Conservation (phyloP, 352 stramenopile species). For the Phytopythium chamaehyphon region DNA sequence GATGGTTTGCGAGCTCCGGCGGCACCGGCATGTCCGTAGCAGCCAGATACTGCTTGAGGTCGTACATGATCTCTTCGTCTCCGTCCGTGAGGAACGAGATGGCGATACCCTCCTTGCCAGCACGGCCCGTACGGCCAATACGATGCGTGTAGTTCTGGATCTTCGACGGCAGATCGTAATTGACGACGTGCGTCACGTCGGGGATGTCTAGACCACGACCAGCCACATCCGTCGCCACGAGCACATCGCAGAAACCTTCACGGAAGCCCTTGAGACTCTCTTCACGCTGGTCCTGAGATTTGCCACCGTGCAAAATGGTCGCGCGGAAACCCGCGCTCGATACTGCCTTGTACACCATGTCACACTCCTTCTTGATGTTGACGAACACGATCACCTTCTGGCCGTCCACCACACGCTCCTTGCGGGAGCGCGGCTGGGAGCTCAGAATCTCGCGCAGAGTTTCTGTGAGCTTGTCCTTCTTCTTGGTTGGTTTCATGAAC, state of each 20-base stretch:
- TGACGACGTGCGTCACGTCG: slow-evolving; percentile 98
- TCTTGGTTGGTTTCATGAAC: slow-evolving; percentile 92
- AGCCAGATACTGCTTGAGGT: slow-evolving; percentile 96
- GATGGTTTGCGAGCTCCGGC: slow-evolving; percentile 91
- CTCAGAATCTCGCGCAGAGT: slow-evolving; percentile 85
- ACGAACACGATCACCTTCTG: slow-evolving; percentile 99
- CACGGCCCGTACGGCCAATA: slow-evolving; percentile 97
- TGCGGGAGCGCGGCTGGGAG: slow-evolving; percentile 50
- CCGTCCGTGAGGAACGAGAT: slow-evolving; percentile 98
- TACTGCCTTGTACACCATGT: slow-evolving; percentile 93
- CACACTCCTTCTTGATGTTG: slow-evolving; percentile 98
- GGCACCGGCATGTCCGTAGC: slow-evolving; percentile 94
- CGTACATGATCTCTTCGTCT: slow-evolving; percentile 96
- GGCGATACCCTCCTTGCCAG: slow-evolving; percentile 95
- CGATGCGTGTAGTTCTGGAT: slow-evolving; percentile 99
- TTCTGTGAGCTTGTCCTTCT: slow-evolving; percentile 85
- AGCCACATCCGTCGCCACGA: slow-evolving; percentile 94
- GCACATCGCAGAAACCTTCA: slow-evolving; percentile 83
- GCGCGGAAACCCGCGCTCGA: slow-evolving; percentile 87
- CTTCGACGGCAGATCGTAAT: slow-evolving; percentile 97
- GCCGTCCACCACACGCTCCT: slow-evolving; percentile 67
- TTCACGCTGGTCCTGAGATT: slow-evolving; percentile 95
- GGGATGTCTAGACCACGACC: slow-evolving; percentile 98
- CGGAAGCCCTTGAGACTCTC: slow-evolving; percentile 90
- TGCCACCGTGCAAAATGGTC: slow-evolving; percentile 96